Percentiles rank a stretch among this genome's conserved stretches.
Conservation (phyloP, 23 red algal species). For the Gracilariopsis chorda region DNA sequence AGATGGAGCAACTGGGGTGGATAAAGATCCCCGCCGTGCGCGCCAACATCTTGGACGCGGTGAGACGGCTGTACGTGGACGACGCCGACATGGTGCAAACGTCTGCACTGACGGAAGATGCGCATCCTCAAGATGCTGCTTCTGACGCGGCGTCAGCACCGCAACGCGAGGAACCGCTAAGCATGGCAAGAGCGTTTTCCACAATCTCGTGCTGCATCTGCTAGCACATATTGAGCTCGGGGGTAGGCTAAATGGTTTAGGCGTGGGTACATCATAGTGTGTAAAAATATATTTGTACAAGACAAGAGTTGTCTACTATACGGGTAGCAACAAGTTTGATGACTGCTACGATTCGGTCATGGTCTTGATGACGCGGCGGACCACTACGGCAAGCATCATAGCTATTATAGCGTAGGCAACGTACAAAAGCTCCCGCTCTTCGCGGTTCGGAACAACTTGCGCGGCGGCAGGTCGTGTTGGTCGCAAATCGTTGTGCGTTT, state of each 20-base stretch:
- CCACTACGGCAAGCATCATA: conserved; percentile 51
- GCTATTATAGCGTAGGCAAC: conserved; percentile 63
- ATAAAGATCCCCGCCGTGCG: conserved; percentile 35
- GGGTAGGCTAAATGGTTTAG: too few species aligned
- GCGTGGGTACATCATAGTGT: too few species aligned
- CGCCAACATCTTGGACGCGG: conserved; percentile 61
- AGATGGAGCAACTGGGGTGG: conserved; percentile 50
- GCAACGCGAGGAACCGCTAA: background rate
- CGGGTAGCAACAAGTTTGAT: too few species aligned
- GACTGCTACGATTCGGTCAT: background rate
- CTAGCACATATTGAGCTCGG: conserved; percentile 6
- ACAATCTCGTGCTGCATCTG: conserved; percentile 14
- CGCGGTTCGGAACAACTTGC: background rate
- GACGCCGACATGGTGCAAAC: conserved; percentile 48
- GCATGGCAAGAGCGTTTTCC: background rate
- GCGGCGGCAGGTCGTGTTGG: too few species aligned
- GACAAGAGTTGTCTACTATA: too few species aligned
- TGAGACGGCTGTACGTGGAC: conserved; percentile 54
- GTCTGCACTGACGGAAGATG: background rate
- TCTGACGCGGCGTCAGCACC: background rate
- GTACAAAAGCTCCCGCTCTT: conserved; percentile 70
- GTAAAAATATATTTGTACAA: background rate
- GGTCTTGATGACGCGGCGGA: conserved; percentile 42
- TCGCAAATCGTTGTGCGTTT: background rate
- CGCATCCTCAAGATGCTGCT: background rate